These are phyloP conservation scores for Schizophyllum commune DNA, from an alignment of 1,284 basidiomycete species.

Conservation along the genomic window DNA sequence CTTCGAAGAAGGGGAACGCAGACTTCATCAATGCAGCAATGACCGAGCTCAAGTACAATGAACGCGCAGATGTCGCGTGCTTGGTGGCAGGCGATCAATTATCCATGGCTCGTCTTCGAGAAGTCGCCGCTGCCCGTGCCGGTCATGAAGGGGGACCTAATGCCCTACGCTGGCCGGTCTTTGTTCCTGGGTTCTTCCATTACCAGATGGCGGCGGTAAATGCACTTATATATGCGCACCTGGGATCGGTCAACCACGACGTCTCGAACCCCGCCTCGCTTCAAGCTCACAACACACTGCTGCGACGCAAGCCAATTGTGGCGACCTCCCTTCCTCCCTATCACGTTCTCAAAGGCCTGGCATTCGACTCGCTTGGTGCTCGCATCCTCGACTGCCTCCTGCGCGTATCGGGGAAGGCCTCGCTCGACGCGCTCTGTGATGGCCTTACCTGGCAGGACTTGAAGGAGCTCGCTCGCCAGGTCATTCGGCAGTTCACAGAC, in stretches of 20 bases:
- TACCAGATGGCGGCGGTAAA: slow-evolving; percentile 26
- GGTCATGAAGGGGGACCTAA: slow-evolving; percentile 26
- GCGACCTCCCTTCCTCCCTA: slow-evolving; percentile 25
- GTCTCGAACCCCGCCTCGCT: slow-evolving; percentile 24
- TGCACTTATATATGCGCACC: slow-evolving; percentile 24
- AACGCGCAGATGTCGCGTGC: too few relatives aligned
- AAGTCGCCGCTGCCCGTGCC: slow-evolving; percentile 20
- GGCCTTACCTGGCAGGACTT: too few relatives aligned
- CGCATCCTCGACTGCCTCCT: slow-evolving; percentile 27
- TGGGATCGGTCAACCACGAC: slow-evolving; percentile 20
- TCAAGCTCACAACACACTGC: slow-evolving; percentile 23
- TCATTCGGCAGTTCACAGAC: too few relatives aligned
- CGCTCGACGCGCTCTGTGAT: slow-evolving; percentile 18
- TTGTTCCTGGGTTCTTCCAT: slow-evolving; percentile 31
- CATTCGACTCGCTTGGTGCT: slow-evolving; percentile 27
- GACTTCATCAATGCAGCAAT: too few relatives aligned
- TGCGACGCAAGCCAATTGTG: slow-evolving; percentile 25
- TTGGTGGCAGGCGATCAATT: slow-evolving; percentile 29
- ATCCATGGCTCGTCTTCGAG: slow-evolving; percentile 25
- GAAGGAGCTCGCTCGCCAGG: too few relatives aligned
- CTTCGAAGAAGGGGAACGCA: slow-evolving; percentile 24
- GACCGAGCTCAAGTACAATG: too few relatives aligned
- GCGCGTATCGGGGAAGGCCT: slow-evolving; percentile 15
- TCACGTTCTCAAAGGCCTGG: slow-evolving; percentile 25
- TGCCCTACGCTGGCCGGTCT: slow-evolving; percentile 20